Evolutionary conservation across 2,329 filamentous ascomycete genomes (phyloP).

Genomic region (Fragosphaeria purpurea): DNA sequence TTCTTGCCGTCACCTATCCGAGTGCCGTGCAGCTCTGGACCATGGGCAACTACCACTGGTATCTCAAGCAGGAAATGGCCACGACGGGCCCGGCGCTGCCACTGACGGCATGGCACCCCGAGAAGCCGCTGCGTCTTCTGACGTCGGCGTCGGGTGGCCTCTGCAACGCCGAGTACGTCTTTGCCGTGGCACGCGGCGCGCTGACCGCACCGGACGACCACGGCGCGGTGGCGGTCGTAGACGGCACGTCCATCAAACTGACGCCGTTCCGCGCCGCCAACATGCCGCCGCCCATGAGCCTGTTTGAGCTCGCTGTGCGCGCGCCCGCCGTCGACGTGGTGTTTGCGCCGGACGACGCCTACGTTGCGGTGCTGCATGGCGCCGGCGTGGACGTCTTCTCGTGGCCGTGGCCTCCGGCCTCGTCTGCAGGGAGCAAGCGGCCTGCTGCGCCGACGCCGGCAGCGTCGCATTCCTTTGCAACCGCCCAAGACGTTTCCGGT

Average conservation of each 20-base stretch:
- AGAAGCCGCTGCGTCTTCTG: conserved; percentile 64
- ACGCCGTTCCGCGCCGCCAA: conserved; percentile 79
- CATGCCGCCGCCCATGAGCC: conserved; percentile 85
- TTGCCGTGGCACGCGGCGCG: conserved; percentile 59
- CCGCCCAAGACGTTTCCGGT: conserved; percentile 12
- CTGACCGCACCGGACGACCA: conserved; percentile 62
- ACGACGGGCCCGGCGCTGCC: conserved; percentile 22
- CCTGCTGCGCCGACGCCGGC: conserved; percentile 33
- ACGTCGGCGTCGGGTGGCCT: conserved; percentile 40
- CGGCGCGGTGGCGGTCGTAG: conserved; percentile 73
- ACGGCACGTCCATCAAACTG: conserved; percentile 69
- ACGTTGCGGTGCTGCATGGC: conserved; percentile 63
- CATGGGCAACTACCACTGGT: conserved; percentile 96
- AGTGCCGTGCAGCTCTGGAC: conserved; percentile 88
- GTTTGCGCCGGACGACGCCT: conserved; percentile 53
- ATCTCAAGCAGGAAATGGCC: conserved; percentile 81
- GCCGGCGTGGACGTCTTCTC: conserved; percentile 57
- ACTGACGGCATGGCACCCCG: conserved; percentile 68
- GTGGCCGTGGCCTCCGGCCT: conserved; percentile 60
- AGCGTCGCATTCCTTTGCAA: conserved; percentile 3
- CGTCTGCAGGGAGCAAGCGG: conserved; percentile 51
- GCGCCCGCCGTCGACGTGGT: conserved; percentile 63
- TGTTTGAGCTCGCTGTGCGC: conserved; percentile 58
- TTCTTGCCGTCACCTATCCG: conserved; percentile 68
- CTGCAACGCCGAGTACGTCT: conserved; percentile 56